These are phyloP conservation scores for Aristolochia fimbriata DNA, from an alignment of 164 flowering plant genomes.

Conservation along the genomic window DNA sequence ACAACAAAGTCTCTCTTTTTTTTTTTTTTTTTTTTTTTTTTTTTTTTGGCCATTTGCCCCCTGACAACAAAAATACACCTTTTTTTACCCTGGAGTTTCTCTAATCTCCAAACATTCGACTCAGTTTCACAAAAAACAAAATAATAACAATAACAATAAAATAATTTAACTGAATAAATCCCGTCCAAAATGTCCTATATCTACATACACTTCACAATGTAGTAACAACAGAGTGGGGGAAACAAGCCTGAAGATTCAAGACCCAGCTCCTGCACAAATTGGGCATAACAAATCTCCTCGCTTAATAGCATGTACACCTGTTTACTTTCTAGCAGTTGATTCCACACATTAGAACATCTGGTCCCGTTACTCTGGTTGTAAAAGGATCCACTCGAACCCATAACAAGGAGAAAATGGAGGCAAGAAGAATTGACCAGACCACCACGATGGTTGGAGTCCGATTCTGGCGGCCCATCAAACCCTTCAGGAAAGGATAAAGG, in stretches of 20 bases:
- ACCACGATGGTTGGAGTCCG: conserved; percentile 27
- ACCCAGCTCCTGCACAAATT: no score
- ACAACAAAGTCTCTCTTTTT: no score
- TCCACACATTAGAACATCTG: conserved; percentile 17
- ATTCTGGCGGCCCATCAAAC: conserved; percentile 29
- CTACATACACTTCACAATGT: conserved; percentile 6
- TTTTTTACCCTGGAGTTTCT: no score
- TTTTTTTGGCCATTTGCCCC: no score
- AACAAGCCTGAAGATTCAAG: not conserved
- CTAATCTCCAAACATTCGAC: not conserved
- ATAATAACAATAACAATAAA: not conserved
- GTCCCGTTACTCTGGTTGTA: conserved; percentile 22
- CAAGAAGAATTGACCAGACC: conserved; percentile 27
- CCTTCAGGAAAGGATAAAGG: conserved; percentile 29
- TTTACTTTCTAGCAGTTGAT: conserved; percentile 19
- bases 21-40: no score
- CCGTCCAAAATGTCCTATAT: conserved; percentile 4
- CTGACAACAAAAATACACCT: no score
- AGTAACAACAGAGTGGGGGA: not conserved
- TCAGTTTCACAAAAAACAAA: conserved; percentile 4
- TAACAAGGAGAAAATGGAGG: conserved; percentile 25
- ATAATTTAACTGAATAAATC: not conserved
- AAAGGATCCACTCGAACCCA: conserved; percentile 29
- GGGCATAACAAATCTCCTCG: not conserved
- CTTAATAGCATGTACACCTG: not conserved